Base-by-base conservation (phyloP, 257 asterid genomes). In the Orobanche coerulescens region DNA sequence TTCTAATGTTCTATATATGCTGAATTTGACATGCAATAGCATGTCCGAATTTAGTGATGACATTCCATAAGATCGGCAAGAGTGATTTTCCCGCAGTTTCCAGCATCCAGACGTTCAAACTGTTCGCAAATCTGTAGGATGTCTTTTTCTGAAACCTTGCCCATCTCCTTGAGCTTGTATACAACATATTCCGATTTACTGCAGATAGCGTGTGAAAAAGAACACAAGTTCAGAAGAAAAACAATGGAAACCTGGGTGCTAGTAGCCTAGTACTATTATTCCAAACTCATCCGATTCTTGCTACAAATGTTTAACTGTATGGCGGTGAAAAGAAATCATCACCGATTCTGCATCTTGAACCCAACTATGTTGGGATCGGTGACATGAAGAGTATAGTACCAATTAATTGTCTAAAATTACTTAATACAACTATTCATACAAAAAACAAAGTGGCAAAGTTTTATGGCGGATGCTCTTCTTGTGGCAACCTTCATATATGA, bases 161-260 rank as follows among this genome's bases (percentile, higher is more conserved):
- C 88, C 95, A 91, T 85, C 67, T 86, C 90, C 82, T 91, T 91
- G 18, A 91, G 88, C 79, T 91, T 91, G 93, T 88, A 91, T 49
- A 91, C 80, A 1, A 85, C 95, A 24, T 62, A 91, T 62, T 91
- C 98, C 0, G 98, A 78, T 79, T 86, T 88, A 31, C 98, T 91
- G 96, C 80, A 71, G 18, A 75, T 4, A 30, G 1, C 39, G 65
- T 0, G 52, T 3, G 9, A 23, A 36, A 12, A 56, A 51, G 34
- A 37, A 24, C 24, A 28, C n/a, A 50, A 62, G 44, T 14, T 2
- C 1, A 12, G 54, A n/a, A 12, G 34, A 24, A 43, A 36, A 14
- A 12, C 13, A 39, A 42, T n/a, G n/a, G n/a, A n/a, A n/a, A n/a
- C n/a, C n/a, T n/a, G n/a, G n/a, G n/a, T n/a, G n/a, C n/a, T n/a